Evolutionary conservation across 169 alveolate genomes (phyloP), one percentile per base, ranked within the genome.

Genomic region (Babesia bovis): DNA sequence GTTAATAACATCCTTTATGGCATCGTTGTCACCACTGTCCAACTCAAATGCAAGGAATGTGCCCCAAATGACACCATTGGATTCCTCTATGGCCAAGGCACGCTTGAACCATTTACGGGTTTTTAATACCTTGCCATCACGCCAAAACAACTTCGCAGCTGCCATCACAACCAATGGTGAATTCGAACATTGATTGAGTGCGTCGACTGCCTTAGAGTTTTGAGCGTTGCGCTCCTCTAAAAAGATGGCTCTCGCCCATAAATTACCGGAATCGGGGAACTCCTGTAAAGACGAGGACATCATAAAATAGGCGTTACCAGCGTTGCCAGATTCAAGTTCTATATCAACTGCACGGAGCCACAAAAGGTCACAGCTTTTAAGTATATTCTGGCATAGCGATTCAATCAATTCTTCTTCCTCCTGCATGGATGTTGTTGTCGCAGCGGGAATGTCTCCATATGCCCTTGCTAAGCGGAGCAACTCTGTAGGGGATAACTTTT

Each of bases 21-120:
- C 78, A 50, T 78, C 82, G 53, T 90, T 90, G 38, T 77, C 79
- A 25, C 96, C 97, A 40, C 85, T 67, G 55, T 93, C 96, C 56
- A 94, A 86, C 68, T 96, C 98, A 65, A 95, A 94, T 25, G 96
- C 96, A 52, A 94, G 82, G 41, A 85, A 92, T 32, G 96, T 92
- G 10, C 97, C 98, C 99, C 99, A 97, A 12, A 97, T 94, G 69
- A 94, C 98, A 19, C 99, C 99, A 45, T 94, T 70, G 51, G 93
- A 77, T 12, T 94, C 93, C 73, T 92, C 94, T 38, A 94, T 75
- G n/a, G 94, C 92, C 30, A 95, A 82, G 2, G 98, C 96, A 49
- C 96, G 91, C 66, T 95, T 91, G 77, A 96, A 85, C 99, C 99
- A 97, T 81, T 93, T 96, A 50, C 98, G 92, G 15, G 99, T 96